A percentile compares a stretch with the other conserved stretches of the same genome.
phyloP scores from a whole-genome alignment of 108 stramenopile species.

The Discostella stelligeroides region DNA sequence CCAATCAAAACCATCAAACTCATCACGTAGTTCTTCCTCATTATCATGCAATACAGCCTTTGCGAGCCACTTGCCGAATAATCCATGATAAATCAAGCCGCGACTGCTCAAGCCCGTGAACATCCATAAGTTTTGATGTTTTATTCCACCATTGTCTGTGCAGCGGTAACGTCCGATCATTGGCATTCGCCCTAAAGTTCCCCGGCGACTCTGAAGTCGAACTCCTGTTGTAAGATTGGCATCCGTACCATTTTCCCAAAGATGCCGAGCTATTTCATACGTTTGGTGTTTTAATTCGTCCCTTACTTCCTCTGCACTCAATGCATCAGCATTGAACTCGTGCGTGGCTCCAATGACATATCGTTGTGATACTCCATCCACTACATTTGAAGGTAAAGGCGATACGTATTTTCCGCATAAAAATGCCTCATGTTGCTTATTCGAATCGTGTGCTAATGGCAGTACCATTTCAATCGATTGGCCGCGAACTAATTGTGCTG shows the following conservation, averaged over 20 bases:
- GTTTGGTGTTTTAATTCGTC: constrained; percentile 61
- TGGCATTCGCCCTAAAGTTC: constrained; percentile 73
- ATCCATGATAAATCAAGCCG: constrained; percentile 81
- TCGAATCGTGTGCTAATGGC: constrained; percentile 5
- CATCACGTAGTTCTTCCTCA: constrained; percentile 25
- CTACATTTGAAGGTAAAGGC: constrained; percentile 50
- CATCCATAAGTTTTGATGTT: constrained; percentile 64
- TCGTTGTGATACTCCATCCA: neutral
- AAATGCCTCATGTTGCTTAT: constrained; percentile 37
- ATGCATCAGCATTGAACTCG: constrained; percentile 62
- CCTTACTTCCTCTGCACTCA: constrained; percentile 48
- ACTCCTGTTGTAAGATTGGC: constrained; percentile 61
- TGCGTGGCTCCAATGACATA: constrained; percentile 86
- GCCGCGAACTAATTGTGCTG: constrained; percentile 80
- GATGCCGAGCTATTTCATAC: constrained; percentile 50
- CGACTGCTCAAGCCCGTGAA: constrained; percentile 84
- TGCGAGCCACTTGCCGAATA: constrained; percentile 70
- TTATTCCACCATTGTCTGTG: constrained; percentile 9
- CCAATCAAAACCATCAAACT: constrained; percentile 53
- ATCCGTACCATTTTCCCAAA: constrained; percentile 70
- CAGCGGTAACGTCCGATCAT: constrained; percentile 60
- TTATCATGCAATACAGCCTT: constrained; percentile 50
- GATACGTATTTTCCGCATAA: constrained; percentile 84
- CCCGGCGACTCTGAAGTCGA: constrained; percentile 78
- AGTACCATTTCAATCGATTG: constrained; percentile 75